Percentiles rank a stretch among this genome's conserved stretches.
phyloP scores from a whole-genome alignment of 306 rosid species.

The Erythrophleum fordii region DNA sequence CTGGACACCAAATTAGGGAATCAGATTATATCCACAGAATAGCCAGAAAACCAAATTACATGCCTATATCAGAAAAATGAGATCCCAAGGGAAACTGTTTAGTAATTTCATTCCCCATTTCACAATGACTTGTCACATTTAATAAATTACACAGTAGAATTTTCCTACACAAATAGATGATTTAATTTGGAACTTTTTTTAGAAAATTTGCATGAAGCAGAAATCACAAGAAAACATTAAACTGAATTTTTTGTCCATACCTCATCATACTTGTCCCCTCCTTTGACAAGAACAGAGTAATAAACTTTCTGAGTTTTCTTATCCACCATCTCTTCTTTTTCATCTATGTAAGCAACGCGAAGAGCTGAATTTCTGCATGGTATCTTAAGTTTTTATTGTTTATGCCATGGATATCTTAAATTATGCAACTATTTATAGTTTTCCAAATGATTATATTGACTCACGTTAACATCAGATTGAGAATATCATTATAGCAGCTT shows the following conservation, averaged over 20 bases:
- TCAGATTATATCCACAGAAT: background rate
- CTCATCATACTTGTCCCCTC: constrained; percentile 92
- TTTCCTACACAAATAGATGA: background rate
- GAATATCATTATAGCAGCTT: constrained; percentile 69
- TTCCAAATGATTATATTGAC: constrained; percentile 43
- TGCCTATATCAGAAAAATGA: background rate
- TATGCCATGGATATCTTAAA: constrained; percentile 34
- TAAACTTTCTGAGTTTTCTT: constrained; percentile 57
- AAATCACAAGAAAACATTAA: constrained; percentile 25
- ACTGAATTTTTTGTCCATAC: constrained; percentile 49
- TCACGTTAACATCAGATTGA: constrained; percentile 83
- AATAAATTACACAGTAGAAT: background rate
- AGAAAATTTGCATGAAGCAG: constrained; percentile 20
- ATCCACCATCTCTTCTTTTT: constrained; percentile 59
- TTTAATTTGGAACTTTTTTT: background rate
- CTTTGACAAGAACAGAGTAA: constrained; percentile 94
- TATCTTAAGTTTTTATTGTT: constrained; percentile 24
- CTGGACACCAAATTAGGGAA: background rate
- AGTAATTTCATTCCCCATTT: constrained; percentile 25
- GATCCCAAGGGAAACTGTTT: background rate
- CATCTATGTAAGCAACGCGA: constrained; percentile 95
- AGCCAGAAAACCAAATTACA: background rate
- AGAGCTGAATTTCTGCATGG: constrained; percentile 72
- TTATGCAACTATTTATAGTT: constrained; percentile 17
- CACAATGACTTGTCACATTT: constrained; percentile 8